Percentiles rank a stretch among this genome's conserved stretches.
Conservation (phyloP, 352 stramenopile genomes). For the Nothophytophthora sp. region DNA sequence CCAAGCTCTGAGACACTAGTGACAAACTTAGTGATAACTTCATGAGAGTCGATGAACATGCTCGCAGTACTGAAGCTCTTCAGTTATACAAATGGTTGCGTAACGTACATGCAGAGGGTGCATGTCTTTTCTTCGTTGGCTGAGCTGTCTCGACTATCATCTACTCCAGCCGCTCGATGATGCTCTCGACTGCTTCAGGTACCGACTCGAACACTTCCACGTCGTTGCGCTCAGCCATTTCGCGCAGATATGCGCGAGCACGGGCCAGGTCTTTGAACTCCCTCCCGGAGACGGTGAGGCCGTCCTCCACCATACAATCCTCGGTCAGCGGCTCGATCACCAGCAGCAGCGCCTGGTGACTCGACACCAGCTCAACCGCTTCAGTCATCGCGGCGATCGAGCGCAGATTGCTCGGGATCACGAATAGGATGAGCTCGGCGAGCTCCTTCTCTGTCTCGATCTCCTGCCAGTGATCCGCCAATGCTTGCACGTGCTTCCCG, state of each 20-base stretch:
- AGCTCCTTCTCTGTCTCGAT: constrained; percentile 62
- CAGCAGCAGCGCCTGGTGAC: constrained; percentile 66
- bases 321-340: constrained; percentile 76
- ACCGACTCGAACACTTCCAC: constrained; percentile 77
- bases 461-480: constrained; percentile 49
- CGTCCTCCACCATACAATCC: constrained; percentile 61
- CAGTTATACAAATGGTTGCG: too few relatives aligned
- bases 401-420: constrained; percentile 71
- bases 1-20: too few relatives aligned
- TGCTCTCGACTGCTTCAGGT: constrained; percentile 54
- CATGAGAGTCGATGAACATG: too few relatives aligned
- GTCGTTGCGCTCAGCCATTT: constrained; percentile 84
- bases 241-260: constrained; percentile 77
- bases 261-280: constrained; percentile 85
- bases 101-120: too few relatives aligned
- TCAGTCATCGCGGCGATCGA: constrained; percentile 87
- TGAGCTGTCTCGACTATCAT: neutral
- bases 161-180: constrained; percentile 60
- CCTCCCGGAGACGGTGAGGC: constrained; percentile 40
- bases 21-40: too few relatives aligned
- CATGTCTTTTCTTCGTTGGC: neutral
- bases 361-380: constrained; percentile 76
- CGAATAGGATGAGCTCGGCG: constrained; percentile 83
- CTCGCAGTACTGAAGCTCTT: too few relatives aligned
- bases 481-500: constrained; percentile 26